phyloP scores from a whole-genome alignment of 2,329 filamentous ascomycete species.

The Fusarium sublunatum region DNA sequence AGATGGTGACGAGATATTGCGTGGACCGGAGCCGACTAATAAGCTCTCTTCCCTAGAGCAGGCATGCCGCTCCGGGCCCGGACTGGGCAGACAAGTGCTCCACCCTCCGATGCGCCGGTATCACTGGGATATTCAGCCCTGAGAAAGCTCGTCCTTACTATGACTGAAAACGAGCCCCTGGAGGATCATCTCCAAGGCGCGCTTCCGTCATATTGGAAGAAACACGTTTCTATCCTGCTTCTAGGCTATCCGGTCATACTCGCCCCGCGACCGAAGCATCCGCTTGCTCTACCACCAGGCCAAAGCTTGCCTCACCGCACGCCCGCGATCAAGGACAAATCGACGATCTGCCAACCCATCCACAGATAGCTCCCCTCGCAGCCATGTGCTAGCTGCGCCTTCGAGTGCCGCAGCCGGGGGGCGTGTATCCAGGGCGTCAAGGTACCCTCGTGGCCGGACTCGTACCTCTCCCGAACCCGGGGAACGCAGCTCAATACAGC shows the following conservation, averaged over 20 bases:
- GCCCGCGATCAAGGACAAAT: slow-evolving; percentile 11
- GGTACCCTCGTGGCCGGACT: slow-evolving; percentile 3
- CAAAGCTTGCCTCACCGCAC: slow-evolving; percentile 32
- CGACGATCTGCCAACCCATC: slow-evolving; percentile 26
- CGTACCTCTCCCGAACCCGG: slow-evolving; percentile 14
- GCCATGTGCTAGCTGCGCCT: slow-evolving; percentile 39
- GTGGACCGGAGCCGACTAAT: slow-evolving; percentile 40
- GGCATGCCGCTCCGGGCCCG: slow-evolving; percentile 41
- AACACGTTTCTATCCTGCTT: slow-evolving; percentile 16
- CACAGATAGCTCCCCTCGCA: slow-evolving; percentile 32
- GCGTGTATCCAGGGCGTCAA: slow-evolving; percentile 24
- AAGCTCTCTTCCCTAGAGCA: slow-evolving; percentile 34
- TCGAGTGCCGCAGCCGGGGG: slow-evolving; percentile 24
- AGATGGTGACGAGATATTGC: slow-evolving; percentile 26
- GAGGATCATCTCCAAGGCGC: slow-evolving; percentile 5
- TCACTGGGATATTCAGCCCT: slow-evolving; percentile 27
- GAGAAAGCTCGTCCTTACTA: not conserved
- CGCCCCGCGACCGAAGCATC: slow-evolving; percentile 21
- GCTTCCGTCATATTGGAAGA: slow-evolving; percentile 6
- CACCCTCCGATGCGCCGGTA: slow-evolving; percentile 21
- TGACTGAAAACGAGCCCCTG: slow-evolving; percentile 5
- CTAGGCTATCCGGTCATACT: slow-evolving; percentile 24
- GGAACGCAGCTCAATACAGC: not conserved
- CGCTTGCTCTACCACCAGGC: slow-evolving; percentile 2
- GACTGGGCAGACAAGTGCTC: slow-evolving; percentile 36